phyloP scores from a whole-genome alignment of 805 yeast genomes.

The Millerago galiae region DNA sequence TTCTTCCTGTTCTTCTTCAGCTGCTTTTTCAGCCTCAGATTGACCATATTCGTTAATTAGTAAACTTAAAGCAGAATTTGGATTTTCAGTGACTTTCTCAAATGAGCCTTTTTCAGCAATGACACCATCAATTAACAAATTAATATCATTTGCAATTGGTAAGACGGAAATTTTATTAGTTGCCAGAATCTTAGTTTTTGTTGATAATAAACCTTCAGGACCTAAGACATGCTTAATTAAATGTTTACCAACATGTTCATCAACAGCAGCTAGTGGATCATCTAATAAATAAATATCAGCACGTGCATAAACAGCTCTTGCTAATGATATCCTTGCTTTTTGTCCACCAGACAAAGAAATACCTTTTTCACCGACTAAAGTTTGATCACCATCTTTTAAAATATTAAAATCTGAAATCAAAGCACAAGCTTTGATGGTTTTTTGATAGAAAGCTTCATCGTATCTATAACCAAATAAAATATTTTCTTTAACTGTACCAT shows the following conservation, averaged over 20 bases:
- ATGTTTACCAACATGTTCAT: constrained; percentile 92
- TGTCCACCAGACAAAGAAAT: constrained; percentile 96
- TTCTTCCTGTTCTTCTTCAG: constrained; percentile 20
- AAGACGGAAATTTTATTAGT: constrained; percentile 84
- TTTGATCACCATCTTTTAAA: constrained; percentile 82
- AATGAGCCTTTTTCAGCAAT: constrained; percentile 62
- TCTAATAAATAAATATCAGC: constrained; percentile 88
- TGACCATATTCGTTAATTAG: constrained; percentile 58
- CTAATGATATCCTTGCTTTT: constrained; percentile 89
- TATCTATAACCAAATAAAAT: constrained; percentile 82
- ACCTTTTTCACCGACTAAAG: constrained; percentile 96
- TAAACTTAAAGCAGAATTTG: constrained; percentile 43
- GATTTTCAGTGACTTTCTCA: constrained; percentile 40
- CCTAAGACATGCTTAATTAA: constrained; percentile 80
- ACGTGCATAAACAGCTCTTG: constrained; percentile 92
- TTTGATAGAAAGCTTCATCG: constrained; percentile 75
- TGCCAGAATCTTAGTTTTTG: constrained; percentile 74
- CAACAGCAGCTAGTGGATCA: constrained; percentile 94
- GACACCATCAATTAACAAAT: constrained; percentile 64
- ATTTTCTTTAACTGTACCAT: constrained; percentile 87
- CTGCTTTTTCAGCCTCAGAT: constrained; percentile 1
- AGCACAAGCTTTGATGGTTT: constrained; percentile 85
- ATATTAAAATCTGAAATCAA: constrained; percentile 68
- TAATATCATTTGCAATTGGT: constrained; percentile 63
- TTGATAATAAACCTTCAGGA: constrained; percentile 63